Evolutionary conservation across 495 filamentous ascomycete genomes (phyloP), one percentile per base, ranked within the genome.

Genomic region (Venustampulla echinocandica): DNA sequence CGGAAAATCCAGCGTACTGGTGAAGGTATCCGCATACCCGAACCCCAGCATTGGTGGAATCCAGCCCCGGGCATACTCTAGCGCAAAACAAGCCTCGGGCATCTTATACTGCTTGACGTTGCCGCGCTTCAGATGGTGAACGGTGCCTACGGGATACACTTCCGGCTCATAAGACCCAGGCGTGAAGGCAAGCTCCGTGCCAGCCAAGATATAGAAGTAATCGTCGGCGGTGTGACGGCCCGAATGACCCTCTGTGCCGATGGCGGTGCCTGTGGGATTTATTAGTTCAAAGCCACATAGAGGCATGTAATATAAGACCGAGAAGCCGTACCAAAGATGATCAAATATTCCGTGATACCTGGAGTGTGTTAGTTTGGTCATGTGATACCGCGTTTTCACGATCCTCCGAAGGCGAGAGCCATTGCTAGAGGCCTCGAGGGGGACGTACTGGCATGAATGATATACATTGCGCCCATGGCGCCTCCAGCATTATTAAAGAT

Each of bases 1-100:
- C 4, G 72, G 76, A 62, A 90, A 70, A 60, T 92, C 85, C 44
- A 90, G 69, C 4, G 83, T 89, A 59, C 78, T 84, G 40, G 70
- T 75, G 48, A 90, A 71, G 46, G 74, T 79, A 69, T 92, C 87
- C 52, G 85, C 82, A 60, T 80, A 90, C 14, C 87, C 87, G 65
- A 93, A 92, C 64, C 81, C 79, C 21, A 93, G 68, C 87, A 93
- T 92, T 49, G 81, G 82, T 42, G 87, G 87, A 64, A 93, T 90
- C 84, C 85, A 92, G 56, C 87, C 87, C 55, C 85, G 78, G 19
- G 86, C 87, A 68, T 90, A 87, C 71, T 92, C 87, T 42, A 93
- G 76, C 33, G 87, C 87, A 61, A 87, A 90, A 74, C 87, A 93
- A 35, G 73, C 73, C 35, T 73, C 73, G 46, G 81, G 76, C 80